Evolutionary conservation across 306 rosid species (phyloP), one percentile per base, ranked within the genome.

Genomic region (Cotoneaster glaucophyllus): DNA sequence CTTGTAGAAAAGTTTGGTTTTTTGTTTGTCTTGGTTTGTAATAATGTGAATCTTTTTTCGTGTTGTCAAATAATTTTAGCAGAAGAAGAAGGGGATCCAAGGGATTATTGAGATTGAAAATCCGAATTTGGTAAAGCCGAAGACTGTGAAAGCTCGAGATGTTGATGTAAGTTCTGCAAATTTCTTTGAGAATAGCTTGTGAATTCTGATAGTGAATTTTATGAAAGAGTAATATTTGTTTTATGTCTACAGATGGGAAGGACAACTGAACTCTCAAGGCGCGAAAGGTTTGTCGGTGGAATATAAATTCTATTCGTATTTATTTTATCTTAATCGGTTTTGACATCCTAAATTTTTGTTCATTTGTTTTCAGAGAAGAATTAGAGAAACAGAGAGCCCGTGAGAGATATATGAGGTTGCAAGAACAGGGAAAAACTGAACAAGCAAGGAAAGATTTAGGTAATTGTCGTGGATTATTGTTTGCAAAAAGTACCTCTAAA

Each of bases 371-470:
- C 84, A 94, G 97, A 57, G 98, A 94, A 84, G 97, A 90, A 86
- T 17, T 90, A 69, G 97, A 91, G 85, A 94, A 94, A 74, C 96
- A 94, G 80, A 90, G 78, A 83, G 88, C 96, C 73, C 98, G 89
- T 77, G 98, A 94, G 74, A 87, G 91, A 54, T 87, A 90, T 57
- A 93, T 91, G 98, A 85, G 86, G 78, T 83, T 93, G 80, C 97
- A 91, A 83, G 98, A 93, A 79, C 93, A 91, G 76, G 98, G 97
- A 31, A 94, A 94, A 87, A 94, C 98, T 39, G 97, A 91, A 28
- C 97, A 90, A 87, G 86, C 98, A 72, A 91, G 18, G 85, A 94
- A 94, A 78, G 98, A 94, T 81, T 75, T 94, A 90, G 98, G 97
- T 94, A 90, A 73, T 41, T 32, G 24, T 25, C 21, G 3, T 25